A percentile compares a stretch with the other conserved stretches of the same genome.
These are phyloP conservation scores for Microdochium bolleyi DNA, from an alignment of 2,329 filamentous ascomycete species.

Conservation along the genomic window DNA sequence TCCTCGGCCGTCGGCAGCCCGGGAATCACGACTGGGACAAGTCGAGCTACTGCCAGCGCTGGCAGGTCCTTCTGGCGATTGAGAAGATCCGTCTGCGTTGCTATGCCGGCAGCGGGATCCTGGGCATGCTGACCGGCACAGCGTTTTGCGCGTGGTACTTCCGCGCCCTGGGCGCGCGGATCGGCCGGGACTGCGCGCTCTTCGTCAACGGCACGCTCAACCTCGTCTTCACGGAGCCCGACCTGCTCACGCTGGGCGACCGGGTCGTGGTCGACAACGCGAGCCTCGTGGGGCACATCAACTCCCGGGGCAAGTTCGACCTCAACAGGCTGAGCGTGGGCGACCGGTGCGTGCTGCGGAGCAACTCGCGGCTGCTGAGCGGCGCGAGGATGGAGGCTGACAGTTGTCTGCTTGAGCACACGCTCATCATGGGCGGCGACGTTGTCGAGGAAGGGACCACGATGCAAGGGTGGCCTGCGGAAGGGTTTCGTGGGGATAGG, in stretches of 20 bases:
- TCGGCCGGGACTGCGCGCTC: slow-evolving; percentile 46
- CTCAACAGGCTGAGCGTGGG: slow-evolving; percentile 43
- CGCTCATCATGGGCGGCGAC: slow-evolving; percentile 48
- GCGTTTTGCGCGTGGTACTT: slow-evolving; percentile 45
- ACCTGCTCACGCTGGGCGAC: slow-evolving; percentile 44
- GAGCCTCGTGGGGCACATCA: slow-evolving; percentile 47
- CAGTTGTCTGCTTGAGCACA: slow-evolving; percentile 47
- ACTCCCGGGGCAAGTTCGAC: slow-evolving; percentile 47
- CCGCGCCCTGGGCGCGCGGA: slow-evolving; percentile 40
- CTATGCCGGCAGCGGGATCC: slow-evolving; percentile 39
- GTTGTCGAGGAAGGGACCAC: slow-evolving; percentile 39
- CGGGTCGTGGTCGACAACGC: slow-evolving; percentile 47
- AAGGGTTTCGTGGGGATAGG: slow-evolving; percentile 22
- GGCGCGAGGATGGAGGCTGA: slow-evolving; percentile 45
- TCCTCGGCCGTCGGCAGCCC: slow-evolving; percentile 39
- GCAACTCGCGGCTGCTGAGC: slow-evolving; percentile 41
- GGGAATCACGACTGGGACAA: slow-evolving; percentile 52
- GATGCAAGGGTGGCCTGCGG: slow-evolving; percentile 48
- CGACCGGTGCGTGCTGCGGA: slow-evolving; percentile 41
- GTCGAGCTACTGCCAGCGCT: slow-evolving; percentile 47
- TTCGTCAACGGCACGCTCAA: slow-evolving; percentile 44
- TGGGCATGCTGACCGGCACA: slow-evolving; percentile 45
- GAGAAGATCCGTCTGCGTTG: slow-evolving; percentile 41
- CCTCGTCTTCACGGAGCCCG: slow-evolving; percentile 49
- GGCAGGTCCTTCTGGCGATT: slow-evolving; percentile 45